Conservation (phyloP, 108 stramenopile genomes). For the Nannochloropsis oceanica region DNA sequence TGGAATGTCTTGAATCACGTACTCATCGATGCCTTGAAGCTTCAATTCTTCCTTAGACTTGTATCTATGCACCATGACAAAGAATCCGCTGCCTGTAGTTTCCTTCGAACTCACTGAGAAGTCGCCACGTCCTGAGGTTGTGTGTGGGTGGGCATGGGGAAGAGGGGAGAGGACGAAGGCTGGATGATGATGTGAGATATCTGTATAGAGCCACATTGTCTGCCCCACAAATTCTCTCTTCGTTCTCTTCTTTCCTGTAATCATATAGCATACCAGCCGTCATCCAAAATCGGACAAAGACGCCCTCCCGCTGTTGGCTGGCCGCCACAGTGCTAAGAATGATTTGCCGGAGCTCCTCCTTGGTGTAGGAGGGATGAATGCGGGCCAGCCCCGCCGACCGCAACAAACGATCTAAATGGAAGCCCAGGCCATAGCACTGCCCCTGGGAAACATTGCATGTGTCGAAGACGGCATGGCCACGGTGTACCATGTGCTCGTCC, state of each 20-base stretch:
- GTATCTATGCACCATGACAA: conserved; percentile 4
- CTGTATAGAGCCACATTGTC: not conserved
- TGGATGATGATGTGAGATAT: not conserved
- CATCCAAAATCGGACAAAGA: not conserved
- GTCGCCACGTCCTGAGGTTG: conserved; percentile 4
- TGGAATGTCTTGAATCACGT: conserved; percentile 1
- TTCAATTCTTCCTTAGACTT: not conserved
- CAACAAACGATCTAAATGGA: conserved; percentile 19
- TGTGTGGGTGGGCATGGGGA: not conserved
- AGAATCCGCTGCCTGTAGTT: not conserved
- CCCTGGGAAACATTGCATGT: conserved; percentile 13
- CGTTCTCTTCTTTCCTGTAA: not conserved
- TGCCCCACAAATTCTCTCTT: not conserved
- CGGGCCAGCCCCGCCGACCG: conserved; percentile 5
- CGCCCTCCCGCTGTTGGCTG: not conserved
- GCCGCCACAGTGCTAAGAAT: conserved; percentile 18
- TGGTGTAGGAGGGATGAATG: conserved; percentile 14
- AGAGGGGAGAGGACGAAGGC: not conserved
- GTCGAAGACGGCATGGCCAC: conserved; percentile 25
- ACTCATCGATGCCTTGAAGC: not conserved
- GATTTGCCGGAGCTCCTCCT: conserved; percentile 12
- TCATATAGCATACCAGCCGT: not conserved
- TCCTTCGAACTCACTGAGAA: conserved; percentile 9
- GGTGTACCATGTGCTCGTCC: conserved; percentile 28
- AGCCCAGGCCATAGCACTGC: conserved; percentile 13